Base-by-base conservation (phyloP, 805 yeast species). In the Danielia oregonensis region DNA sequence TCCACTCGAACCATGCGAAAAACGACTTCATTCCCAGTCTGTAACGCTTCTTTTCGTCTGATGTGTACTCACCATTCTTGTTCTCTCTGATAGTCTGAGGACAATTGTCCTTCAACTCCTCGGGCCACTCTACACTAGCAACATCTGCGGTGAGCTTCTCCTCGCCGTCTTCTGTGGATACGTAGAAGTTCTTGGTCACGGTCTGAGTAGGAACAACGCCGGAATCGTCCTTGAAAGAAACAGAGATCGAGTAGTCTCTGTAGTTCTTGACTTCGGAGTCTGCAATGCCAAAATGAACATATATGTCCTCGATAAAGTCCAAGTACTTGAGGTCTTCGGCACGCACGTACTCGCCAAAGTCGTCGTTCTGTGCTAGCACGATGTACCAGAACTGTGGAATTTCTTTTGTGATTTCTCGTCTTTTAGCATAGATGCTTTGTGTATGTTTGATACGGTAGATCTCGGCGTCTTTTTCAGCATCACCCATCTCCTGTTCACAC, bases 311-410 rank as follows among this genome's bases (percentile, higher is more conserved):
- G 37, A 89, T 72, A 30, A 59, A 57, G 49, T 88, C 96, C 30
- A 88, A 55, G 48, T 74, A 82, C 54, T 80, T 80, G 61, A 80
- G 77, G 58, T 89, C 97, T 24, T 82, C 85, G 2, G 82, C 77
- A 19, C 78, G 71, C 13, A 89, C 65, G 55, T 76, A 86, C 43
- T 88, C 95, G 11, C 85, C 82, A 53, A 91, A 84, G 44, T 86
- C 96, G 33, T 84, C 82, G 49, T 83, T 83, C 52, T 85, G 86
- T 2, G 89, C 87, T 8, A 91, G 60, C 0, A 85, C 95, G 34
- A 82, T 74, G 49, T 84, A 82, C 97, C 97, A 91, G 57, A 91
- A 88, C 43, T 76, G 75, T 1, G 89, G 87, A 27, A 88, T 74
- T 4, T 67, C 55, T 4, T 48, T 36, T 11, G 80, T 65, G n/a